Evolutionary conservation across 306 rosid species (phyloP), one percentile per base, ranked within the genome.

Genomic region (Ceratonia siliqua): DNA sequence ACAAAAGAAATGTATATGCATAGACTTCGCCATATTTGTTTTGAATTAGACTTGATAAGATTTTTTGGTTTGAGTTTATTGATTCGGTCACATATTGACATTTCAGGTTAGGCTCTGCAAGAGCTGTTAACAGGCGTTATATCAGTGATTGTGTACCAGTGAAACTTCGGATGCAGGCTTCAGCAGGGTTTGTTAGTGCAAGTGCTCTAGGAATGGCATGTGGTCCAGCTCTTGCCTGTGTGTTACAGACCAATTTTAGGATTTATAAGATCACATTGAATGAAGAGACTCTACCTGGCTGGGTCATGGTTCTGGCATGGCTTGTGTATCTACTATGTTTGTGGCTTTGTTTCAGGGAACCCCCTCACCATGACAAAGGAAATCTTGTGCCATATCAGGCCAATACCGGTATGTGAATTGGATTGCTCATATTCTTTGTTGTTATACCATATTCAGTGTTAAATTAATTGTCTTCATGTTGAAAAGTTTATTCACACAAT

Each of bases 71-170:
- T 48, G 43, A 61, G 33, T 24, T 61, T 18, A 41, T 62, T 75
- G 63, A 58, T 63, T 46, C 15, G 30, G 5, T 28, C 7, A 32
- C 56, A 72, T 21, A 18, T 28, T 59, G 27, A 70, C 21, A 63
- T 81, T 71, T 28, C 95, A 94, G 98, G 73, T 82, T 95, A 30
- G 99, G 99, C 53, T 95, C 99, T 36, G 99, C 99, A 41, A 87
- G 99, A 86, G 99, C 99, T 21, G 98, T 95, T 39, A 95, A 95
- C 72, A 79, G 99, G 86, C 97, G 99, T 52, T 95, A 95, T 79
- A 94, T 94, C 73, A 94, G 96, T 69, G 99, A 94, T 30, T 94
- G 99, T 63, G 98, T 92, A 10, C 98, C 99, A 7, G 49, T 84
- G 77, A 92, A 86, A 84, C 74, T 72, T 68, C 88, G 98, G 70